A percentile compares a stretch with the other conserved stretches of the same genome.
Conservation (phyloP, 2,329 filamentous ascomycete species). For the Geoglossum cookeanum region DNA sequence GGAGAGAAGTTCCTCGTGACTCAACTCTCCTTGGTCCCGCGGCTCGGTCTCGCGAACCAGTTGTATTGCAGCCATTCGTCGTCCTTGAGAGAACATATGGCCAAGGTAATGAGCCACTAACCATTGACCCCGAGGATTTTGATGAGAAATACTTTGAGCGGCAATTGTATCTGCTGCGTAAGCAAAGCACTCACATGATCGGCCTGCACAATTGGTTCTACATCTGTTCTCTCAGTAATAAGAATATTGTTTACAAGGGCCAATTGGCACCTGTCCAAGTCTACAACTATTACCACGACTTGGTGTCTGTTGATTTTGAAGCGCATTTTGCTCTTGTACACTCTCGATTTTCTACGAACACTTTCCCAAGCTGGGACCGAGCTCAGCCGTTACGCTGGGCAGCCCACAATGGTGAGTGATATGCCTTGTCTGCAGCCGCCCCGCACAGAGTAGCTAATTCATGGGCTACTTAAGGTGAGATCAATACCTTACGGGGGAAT, state of each 20-base stretch:
- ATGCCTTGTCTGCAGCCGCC: constrained; percentile 7
- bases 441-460: constrained; percentile 9
- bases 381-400: constrained; percentile 93
- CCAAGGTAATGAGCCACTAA: constrained; percentile 56
- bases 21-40: constrained; percentile 84
- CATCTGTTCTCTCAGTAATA: constrained; percentile 87
- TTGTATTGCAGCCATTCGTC: constrained; percentile 89
- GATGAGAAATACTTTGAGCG: constrained; percentile 76
- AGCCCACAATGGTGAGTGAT: constrained; percentile 66
- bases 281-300: constrained; percentile 93
- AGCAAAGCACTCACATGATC: constrained; percentile 86
- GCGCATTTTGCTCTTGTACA: constrained; percentile 93
- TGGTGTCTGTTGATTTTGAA: constrained; percentile 93
- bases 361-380: constrained; percentile 95
- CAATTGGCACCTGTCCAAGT: constrained; percentile 88
- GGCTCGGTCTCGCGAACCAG: constrained; percentile 81
- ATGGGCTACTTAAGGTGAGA: constrained; percentile 41
- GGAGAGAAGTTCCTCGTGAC: constrained; percentile 89
- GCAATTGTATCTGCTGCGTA: constrained; percentile 84
- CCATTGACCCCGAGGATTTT: constrained; percentile 60
- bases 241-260: constrained; percentile 98
- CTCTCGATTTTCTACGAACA: constrained; percentile 95
- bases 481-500: constrained; percentile 91
- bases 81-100: constrained; percentile 76
- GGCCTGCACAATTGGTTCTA: constrained; percentile 98